phyloP scores from a whole-genome alignment of 495 filamentous ascomycete genomes.

The Cercophora samala region DNA sequence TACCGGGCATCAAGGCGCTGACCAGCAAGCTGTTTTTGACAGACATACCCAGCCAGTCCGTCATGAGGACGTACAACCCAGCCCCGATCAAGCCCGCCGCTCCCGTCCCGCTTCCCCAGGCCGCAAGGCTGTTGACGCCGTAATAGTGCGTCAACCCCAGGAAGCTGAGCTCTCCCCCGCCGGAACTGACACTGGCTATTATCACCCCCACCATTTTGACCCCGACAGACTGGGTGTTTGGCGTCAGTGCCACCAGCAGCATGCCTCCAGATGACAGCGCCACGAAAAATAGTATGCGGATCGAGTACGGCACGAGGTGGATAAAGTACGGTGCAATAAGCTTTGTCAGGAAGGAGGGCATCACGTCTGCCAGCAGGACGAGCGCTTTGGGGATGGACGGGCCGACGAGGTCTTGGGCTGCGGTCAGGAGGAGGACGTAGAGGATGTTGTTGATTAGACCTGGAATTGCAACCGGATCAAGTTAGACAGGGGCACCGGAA shows the following conservation, averaged over 20 bases:
- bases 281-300: conserved; percentile 71
- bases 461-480: conserved; percentile 33
- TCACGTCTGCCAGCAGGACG: conserved; percentile 88
- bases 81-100: conserved; percentile 85
- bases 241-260: conserved; percentile 80
- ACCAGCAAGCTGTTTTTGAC: conserved; percentile 68
- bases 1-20: conserved; percentile 69
- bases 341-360: conserved; percentile 85
- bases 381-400: conserved; percentile 77
- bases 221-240: conserved; percentile 58
- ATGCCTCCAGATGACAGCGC: conserved; percentile 73
- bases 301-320: conserved; percentile 73
- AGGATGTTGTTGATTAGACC: conserved; percentile 97
- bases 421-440: conserved; percentile 93
- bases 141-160: conserved; percentile 90
- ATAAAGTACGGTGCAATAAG: conserved; percentile 90
- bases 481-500: background rate
- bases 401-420: conserved; percentile 94
- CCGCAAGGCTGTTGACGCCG: conserved; percentile 81
- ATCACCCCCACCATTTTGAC: conserved; percentile 78
- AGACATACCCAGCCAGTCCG: conserved; percentile 68
- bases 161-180: conserved; percentile 85
- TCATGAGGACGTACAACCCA: conserved; percentile 80
- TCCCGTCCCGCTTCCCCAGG: conserved; percentile 91
- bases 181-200: conserved; percentile 79